Conservation (phyloP, 345 rosid genomes). For the Heritiera fomes region DNA sequence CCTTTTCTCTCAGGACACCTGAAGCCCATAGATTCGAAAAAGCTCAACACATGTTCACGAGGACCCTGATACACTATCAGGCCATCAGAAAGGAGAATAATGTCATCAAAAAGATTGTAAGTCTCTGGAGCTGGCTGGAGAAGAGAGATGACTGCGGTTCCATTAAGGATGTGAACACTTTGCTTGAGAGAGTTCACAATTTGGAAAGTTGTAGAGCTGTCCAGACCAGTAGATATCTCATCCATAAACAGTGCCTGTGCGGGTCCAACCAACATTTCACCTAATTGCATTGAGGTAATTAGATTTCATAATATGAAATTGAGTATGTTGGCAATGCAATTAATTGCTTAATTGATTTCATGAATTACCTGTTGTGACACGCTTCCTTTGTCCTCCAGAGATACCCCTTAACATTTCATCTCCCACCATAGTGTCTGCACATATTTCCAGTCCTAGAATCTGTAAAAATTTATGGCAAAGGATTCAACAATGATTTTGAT, state of each 20-base stretch:
- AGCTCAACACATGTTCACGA: slow-evolving; percentile 53
- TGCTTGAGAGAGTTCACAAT: slow-evolving; percentile 77
- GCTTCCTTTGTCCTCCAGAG: slow-evolving; percentile 81
- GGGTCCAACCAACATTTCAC: slow-evolving; percentile 77
- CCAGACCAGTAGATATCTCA: slow-evolving; percentile 77
- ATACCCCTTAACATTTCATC: slow-evolving; percentile 70
- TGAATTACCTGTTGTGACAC: slow-evolving; percentile 65
- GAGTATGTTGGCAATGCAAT: slow-evolving; percentile 19
- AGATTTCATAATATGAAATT: slow-evolving; percentile 11
- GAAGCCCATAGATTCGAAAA: slow-evolving; percentile 70
- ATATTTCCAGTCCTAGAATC: slow-evolving; percentile 65
- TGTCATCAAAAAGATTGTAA: slow-evolving; percentile 69
- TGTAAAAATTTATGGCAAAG: slow-evolving; percentile 29
- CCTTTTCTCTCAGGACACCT: slow-evolving; percentile 80
- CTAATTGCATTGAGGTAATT: slow-evolving; percentile 29
- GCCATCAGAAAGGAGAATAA: slow-evolving; percentile 74
- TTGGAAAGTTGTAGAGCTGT: slow-evolving; percentile 82
- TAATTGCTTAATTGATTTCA: background rate
- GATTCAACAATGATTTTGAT: background rate
- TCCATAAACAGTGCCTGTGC: slow-evolving; percentile 63
- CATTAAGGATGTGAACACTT: slow-evolving; percentile 51
- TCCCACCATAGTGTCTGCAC: slow-evolving; percentile 70
- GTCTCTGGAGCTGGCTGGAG: slow-evolving; percentile 90
- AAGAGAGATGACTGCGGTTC: slow-evolving; percentile 68
- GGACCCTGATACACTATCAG: slow-evolving; percentile 79